Conservation (phyloP, 371 early-diverging fungal genomes). For the Syncephalastrum contaminatum region DNA sequence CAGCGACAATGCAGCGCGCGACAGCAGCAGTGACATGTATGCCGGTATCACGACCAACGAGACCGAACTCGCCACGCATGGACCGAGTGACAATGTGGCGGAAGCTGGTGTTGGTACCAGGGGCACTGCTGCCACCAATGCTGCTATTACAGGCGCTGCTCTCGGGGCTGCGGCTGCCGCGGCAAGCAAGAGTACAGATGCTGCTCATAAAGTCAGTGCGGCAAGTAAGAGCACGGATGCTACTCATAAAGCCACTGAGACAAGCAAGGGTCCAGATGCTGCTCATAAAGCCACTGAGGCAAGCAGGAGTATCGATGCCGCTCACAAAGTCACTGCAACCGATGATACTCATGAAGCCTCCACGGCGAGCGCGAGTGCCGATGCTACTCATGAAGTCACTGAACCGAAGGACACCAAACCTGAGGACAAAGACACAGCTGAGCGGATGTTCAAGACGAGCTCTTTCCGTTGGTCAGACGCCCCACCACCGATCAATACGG, state of each 20-base stretch:
- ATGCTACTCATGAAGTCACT: background rate
- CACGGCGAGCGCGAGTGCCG: too few species aligned
- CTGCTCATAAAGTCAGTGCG: background rate
- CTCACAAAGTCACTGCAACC: too few species aligned
- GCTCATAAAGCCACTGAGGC: too few species aligned
- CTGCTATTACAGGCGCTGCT: background rate
- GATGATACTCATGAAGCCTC: too few species aligned
- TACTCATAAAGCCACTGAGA: too few species aligned
- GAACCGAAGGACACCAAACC: background rate
- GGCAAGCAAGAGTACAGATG: background rate
- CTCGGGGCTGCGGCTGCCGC: background rate
- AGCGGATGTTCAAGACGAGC: slow-evolving; percentile 8
- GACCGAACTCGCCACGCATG: background rate
- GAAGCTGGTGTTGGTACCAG: too few species aligned
- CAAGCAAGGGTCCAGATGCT: too few species aligned
- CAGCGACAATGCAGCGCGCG: background rate
- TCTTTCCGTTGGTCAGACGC: slow-evolving; percentile 24
- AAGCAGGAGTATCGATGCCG: too few species aligned
- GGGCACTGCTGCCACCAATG: too few species aligned
- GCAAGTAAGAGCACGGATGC: too few species aligned
- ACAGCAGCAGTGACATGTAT: slow-evolving; percentile 8
- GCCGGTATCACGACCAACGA: slow-evolving; percentile 4
- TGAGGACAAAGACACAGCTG: background rate
- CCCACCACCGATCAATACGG: slow-evolving; percentile 18
- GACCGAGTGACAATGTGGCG: too few species aligned